Percentiles rank a stretch among this genome's conserved stretches.
phyloP scores from a whole-genome alignment of 331 rosid genomes.

The Acacia pycnantha region DNA sequence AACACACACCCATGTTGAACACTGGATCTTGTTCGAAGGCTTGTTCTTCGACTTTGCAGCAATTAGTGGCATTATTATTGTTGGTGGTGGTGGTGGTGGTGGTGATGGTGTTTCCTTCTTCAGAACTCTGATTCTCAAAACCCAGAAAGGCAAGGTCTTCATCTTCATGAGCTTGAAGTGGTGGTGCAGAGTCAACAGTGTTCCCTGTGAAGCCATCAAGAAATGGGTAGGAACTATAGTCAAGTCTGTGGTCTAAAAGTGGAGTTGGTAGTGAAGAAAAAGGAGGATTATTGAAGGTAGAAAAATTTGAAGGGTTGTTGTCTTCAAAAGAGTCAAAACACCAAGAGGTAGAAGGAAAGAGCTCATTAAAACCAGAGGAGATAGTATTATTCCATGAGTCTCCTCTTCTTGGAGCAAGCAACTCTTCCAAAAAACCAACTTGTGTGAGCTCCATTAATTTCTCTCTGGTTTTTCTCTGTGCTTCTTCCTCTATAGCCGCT shows the following conservation, averaged over 20 bases:
- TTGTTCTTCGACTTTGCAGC: conserved; percentile 58
- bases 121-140: conserved; percentile 39
- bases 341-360: conserved; percentile 46
- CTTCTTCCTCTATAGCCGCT: neutral
- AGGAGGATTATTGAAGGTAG: conserved; percentile 37
- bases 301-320: conserved; percentile 41
- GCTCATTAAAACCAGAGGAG: conserved; percentile 48
- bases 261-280: conserved; percentile 41
- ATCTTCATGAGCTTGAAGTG: conserved; percentile 44
- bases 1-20: conserved; percentile 46
- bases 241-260: conserved; percentile 35
- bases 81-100: neutral
- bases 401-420: conserved; percentile 59
- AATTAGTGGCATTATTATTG: neutral
- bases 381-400: conserved; percentile 41
- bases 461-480: neutral
- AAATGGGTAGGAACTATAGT: conserved; percentile 43
- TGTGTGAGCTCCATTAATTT: conserved; percentile 68
- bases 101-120: conserved; percentile 23
- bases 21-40: conserved; percentile 26
- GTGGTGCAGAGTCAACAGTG: conserved; percentile 30
- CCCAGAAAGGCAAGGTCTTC: conserved; percentile 45
- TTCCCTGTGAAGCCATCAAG: conserved; percentile 41
- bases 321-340: conserved; percentile 49
- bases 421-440: conserved; percentile 68